Base-by-base conservation (phyloP, 2,329 filamentous ascomycete genomes). In the Aureobasidium vineae region DNA sequence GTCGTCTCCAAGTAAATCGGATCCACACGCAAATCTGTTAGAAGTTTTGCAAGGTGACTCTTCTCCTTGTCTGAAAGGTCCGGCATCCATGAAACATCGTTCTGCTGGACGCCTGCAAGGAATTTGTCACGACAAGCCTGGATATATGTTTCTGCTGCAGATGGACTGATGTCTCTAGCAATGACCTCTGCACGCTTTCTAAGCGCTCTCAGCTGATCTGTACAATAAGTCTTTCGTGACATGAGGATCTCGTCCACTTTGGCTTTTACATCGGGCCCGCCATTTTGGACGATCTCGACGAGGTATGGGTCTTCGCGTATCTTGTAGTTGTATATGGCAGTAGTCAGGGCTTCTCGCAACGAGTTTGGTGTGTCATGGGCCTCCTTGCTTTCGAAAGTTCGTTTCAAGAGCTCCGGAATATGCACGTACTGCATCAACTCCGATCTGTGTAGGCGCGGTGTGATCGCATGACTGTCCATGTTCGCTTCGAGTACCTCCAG, bases 401-500 rank as follows among this genome's bases (percentile, higher is more conserved):
- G 40, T 36, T 72, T 77, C 10, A 75, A 64, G 40, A 92, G 76
- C 11, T 79, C 73, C 1, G 92, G 92, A n/a, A 80, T 85, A 70
- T 91, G 88, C 2, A 90, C 87, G 70, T 86, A 82, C 21, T 80
- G 79, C n/a, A 90, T 75, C 3, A 96, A 83, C 69, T 95, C 90
- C 15, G 85, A 83, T 1, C 89, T 84, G 72, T 93, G 85, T 1
- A 83, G 72, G 2, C 84, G 88, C 0, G 92, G 92, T 0, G 88
- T 88, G 68, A 83, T 84, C 69, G 88, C 90, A 38, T 85, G 80
- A 0, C 91, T 85, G 73, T 92, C 83, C 50, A 97, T 79, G 47
- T 89, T 90, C 3, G 75, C 70, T 74, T 96, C 92, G 7, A 96
- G 83, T 5, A 76, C 74, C 75, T 84, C 78, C 16, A 94, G 79